These are phyloP conservation scores for Podospora anserina DNA, from an alignment of 495 filamentous ascomycete species.

Conservation along the genomic window DNA sequence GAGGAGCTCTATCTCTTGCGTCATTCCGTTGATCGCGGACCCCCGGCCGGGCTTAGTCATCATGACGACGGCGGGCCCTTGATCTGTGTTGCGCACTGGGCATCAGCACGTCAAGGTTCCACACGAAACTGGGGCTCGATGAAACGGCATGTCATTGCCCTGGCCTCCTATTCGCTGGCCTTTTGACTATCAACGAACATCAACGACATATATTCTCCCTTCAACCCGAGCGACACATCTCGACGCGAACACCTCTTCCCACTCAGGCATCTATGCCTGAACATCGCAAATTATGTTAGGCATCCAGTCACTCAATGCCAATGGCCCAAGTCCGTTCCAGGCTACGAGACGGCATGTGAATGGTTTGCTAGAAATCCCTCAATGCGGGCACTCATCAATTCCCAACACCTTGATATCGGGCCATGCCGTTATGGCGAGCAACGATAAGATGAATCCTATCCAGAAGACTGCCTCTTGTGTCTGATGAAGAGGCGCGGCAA, in stretches of 20 bases:
- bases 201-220: not conserved
- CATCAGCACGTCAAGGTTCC: not conserved
- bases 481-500: not conserved
- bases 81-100: not conserved
- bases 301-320: not conserved
- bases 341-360: not conserved
- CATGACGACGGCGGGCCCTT: conserved; percentile 1
- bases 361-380: not conserved
- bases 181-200: not conserved
- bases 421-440: not conserved
- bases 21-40: conserved; percentile 12
- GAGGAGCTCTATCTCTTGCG: not conserved
- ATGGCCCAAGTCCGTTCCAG: not conserved
- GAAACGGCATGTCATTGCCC: not conserved
- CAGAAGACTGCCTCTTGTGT: not conserved
- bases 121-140: not conserved
- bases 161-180: not conserved
- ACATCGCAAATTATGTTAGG: not conserved
- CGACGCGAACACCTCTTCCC: not conserved
- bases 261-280: not conserved
- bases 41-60: not conserved
- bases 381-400: not conserved
- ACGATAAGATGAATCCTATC: not conserved
- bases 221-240: not conserved
- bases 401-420: not conserved